A percentile compares a stretch with the other conserved stretches of the same genome.
phyloP scores from a whole-genome alignment of 2,329 filamentous ascomycete genomes.

The Iodosphaeria phyllophila region DNA sequence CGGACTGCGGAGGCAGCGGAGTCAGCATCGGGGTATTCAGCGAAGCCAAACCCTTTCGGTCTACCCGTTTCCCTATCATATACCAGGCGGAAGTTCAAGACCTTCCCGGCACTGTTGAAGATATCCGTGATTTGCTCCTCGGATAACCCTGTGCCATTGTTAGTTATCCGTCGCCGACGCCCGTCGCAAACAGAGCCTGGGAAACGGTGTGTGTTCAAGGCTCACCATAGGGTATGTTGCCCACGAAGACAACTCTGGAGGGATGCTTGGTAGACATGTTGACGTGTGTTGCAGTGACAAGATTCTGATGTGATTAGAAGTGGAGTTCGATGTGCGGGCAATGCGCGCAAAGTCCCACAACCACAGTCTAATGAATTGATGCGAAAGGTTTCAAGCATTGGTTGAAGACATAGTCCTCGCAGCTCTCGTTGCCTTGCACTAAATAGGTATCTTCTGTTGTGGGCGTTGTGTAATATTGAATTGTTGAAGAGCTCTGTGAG shows the following conservation, averaged over 20 bases:
- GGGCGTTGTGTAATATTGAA: too few relatives aligned
- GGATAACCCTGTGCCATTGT: slow-evolving; percentile 49
- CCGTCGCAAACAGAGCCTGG: neutral
- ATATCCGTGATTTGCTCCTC: slow-evolving; percentile 94
- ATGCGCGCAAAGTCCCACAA: too few relatives aligned
- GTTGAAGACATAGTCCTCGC: too few relatives aligned
- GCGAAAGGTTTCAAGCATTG: too few relatives aligned
- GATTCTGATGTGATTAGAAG: too few relatives aligned
- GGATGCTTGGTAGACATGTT: slow-evolving; percentile 57
- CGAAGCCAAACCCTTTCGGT: slow-evolving; percentile 92
- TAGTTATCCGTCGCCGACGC: too few relatives aligned
- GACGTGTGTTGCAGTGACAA: too few relatives aligned
- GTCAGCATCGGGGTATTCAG: slow-evolving; percentile 79
- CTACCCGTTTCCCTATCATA: slow-evolving; percentile 90
- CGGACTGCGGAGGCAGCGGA: slow-evolving; percentile 84
- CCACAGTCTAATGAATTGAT: too few relatives aligned
- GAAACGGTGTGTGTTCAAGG: slow-evolving; percentile 2
- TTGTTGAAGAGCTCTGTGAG: too few relatives aligned
- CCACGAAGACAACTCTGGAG: slow-evolving; percentile 67
- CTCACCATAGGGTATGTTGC: slow-evolving; percentile 68
- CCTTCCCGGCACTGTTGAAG: slow-evolving; percentile 75
- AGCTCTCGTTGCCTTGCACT: too few relatives aligned
- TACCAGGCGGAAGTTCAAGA: slow-evolving; percentile 80
- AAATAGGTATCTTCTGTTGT: too few relatives aligned
- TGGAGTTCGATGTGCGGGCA: too few relatives aligned